These are phyloP conservation scores for Blastocystis sp. DNA, from an alignment of 352 stramenopile species.

Conservation along the genomic window DNA sequence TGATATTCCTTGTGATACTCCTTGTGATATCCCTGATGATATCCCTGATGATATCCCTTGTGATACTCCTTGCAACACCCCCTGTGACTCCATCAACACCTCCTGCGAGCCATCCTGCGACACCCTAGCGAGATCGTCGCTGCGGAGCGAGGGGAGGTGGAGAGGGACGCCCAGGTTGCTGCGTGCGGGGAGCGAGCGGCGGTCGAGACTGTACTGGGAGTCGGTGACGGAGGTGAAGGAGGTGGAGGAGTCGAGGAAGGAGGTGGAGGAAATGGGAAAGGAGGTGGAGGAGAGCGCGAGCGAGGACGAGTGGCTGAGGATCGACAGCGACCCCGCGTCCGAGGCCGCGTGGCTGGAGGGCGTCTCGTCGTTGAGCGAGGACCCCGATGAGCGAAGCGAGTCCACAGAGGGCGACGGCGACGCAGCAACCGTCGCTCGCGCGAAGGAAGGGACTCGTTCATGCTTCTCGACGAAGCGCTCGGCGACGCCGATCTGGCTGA, in stretches of 20 bases:
- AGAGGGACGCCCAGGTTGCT: not conserved
- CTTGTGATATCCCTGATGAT: too few species aligned
- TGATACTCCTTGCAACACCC: not conserved
- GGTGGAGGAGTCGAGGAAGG: not conserved
- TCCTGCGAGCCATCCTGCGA: too few species aligned
- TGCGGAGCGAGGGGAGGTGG: not conserved
- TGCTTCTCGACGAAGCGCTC: not conserved
- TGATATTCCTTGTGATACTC: too few species aligned
- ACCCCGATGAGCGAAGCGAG: not conserved
- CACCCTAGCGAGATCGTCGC: too few species aligned
- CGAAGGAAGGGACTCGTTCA: not conserved
- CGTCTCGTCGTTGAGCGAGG: not conserved
- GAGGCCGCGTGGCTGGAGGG: not conserved
- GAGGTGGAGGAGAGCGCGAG: not conserved
- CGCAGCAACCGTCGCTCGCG: not conserved
- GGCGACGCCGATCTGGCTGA: conserved; percentile 63
- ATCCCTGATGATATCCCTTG: too few species aligned
- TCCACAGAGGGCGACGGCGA: not conserved
- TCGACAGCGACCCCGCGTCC: not conserved
- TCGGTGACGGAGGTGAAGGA: not conserved
- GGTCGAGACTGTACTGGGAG: not conserved
- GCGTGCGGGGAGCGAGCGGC: not conserved
- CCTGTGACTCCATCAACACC: not conserved
- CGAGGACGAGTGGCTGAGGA: not conserved
- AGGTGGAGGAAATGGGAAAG: not conserved